These are phyloP conservation scores for Cyclanthera cordifolia DNA, from an alignment of 306 rosid species.

Conservation along the genomic window DNA sequence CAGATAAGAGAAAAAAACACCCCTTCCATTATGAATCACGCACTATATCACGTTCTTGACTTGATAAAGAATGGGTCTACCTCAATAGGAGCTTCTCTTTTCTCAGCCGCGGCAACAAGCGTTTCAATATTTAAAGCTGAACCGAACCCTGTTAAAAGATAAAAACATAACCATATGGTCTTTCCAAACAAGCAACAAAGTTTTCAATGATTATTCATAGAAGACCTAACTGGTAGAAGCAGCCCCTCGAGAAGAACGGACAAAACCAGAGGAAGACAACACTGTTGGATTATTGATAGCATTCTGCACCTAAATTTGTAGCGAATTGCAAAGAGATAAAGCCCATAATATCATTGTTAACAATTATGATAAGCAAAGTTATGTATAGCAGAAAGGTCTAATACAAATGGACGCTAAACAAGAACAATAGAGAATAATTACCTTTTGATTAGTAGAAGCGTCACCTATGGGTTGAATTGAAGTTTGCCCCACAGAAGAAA, in stretches of 20 bases:
- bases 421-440: constrained; percentile 14
- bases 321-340: constrained; percentile 8
- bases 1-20: background rate
- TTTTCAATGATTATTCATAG: constrained; percentile 8
- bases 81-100: constrained; percentile 89
- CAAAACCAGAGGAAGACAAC: constrained; percentile 63
- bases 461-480: constrained; percentile 37
- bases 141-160: constrained; percentile 60
- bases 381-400: background rate
- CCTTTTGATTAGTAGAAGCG: constrained; percentile 49
- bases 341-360: too few species aligned
- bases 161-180: constrained; percentile 7
- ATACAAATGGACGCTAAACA: background rate
- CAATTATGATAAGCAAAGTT: background rate
- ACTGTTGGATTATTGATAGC: constrained; percentile 32
- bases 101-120: constrained; percentile 92
- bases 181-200: constrained; percentile 15
- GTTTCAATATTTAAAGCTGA: constrained; percentile 96
- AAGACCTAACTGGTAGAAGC: constrained; percentile 55
- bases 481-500: constrained; percentile 54
- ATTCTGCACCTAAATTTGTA: constrained; percentile 44
- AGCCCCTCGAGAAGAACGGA: constrained; percentile 60
- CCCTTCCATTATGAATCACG: background rate
- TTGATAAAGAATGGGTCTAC: constrained; percentile 21
- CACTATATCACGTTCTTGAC: background rate